Evolutionary conservation across 2,329 filamentous ascomycete species (phyloP).

Genomic region (Fusarium veterinarium): DNA sequence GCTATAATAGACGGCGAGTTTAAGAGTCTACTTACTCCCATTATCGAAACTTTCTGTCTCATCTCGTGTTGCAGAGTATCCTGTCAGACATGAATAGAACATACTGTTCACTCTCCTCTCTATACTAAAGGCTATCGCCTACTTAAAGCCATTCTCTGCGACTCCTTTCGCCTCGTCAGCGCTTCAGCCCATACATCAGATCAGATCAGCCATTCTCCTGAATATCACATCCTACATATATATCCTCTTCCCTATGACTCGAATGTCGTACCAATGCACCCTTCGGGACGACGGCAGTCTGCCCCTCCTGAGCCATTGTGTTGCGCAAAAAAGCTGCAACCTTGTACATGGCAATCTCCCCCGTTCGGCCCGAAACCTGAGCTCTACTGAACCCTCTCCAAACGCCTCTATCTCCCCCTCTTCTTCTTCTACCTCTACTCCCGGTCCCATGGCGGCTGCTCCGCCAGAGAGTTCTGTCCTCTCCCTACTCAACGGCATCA

Average conservation of each 20-base stretch:
- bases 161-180: not conserved
- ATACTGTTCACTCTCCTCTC: not conserved
- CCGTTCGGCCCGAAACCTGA: constrained; percentile 42
- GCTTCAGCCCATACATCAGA: not conserved
- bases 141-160: not conserved
- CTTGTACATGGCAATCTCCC: constrained; percentile 42
- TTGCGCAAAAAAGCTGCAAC: constrained; percentile 44
- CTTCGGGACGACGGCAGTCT: constrained; percentile 43
- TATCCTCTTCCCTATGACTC: constrained; percentile 37
- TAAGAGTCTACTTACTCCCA: not conserved
- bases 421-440: constrained; percentile 17
- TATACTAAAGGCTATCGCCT: not conserved
- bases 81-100: constrained; percentile 10
- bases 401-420: not conserved
- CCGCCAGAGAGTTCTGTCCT: constrained; percentile 42
- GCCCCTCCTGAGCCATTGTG: constrained; percentile 39
- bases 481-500: constrained; percentile 41
- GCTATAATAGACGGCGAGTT: not conserved
- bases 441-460: constrained; percentile 37
- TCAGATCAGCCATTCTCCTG: constrained; percentile 4
- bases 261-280: constrained; percentile 45
- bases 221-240: constrained; percentile 16
- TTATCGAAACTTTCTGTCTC: constrained; percentile 1
- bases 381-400: constrained; percentile 35
- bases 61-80: constrained; percentile 15